Percentiles rank a stretch among this genome's conserved stretches.
Evolutionary conservation across 371 early-diverging fungal species (phyloP).

Genomic region (Rhizomucor miehei): DNA sequence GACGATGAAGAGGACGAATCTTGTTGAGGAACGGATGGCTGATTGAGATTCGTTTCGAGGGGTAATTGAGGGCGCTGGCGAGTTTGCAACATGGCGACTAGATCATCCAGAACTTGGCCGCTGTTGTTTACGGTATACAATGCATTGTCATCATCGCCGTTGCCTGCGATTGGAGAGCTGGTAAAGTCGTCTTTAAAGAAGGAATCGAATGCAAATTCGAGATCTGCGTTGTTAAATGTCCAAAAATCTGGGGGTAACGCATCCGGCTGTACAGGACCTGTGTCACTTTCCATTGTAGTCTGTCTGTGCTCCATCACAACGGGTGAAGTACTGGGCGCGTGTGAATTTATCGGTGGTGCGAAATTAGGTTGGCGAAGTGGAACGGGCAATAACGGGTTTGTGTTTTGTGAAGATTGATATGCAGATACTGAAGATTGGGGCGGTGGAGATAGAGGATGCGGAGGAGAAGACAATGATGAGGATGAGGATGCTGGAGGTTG

Average conservation of each 20-base stretch:
- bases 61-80: conserved; percentile 27
- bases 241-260: conserved; percentile 9
- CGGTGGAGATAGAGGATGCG: background rate
- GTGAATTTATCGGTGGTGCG: conserved; percentile 1
- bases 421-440: background rate
- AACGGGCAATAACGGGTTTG: conserved; percentile 8
- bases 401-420: background rate
- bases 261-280: background rate
- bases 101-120: conserved; percentile 25
- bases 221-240: conserved; percentile 12
- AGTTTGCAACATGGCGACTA: conserved; percentile 25
- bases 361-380: conserved; percentile 5
- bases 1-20: no score
- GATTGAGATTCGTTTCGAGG: conserved; percentile 1
- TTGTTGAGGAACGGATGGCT: no score
- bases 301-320: no score
- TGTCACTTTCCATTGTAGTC: background rate
- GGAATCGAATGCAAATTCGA: conserved; percentile 26
- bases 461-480: conserved; percentile 5
- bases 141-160: conserved; percentile 2
- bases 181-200: conserved; percentile 37
- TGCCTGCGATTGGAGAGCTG: conserved; percentile 1
- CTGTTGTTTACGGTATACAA: conserved; percentile 3
- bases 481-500: conserved; percentile 8
- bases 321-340: background rate